Evolutionary conservation across 495 filamentous ascomycete species (phyloP), one percentile per base, ranked within the genome.

Genomic region (Penicillium odoratum): DNA sequence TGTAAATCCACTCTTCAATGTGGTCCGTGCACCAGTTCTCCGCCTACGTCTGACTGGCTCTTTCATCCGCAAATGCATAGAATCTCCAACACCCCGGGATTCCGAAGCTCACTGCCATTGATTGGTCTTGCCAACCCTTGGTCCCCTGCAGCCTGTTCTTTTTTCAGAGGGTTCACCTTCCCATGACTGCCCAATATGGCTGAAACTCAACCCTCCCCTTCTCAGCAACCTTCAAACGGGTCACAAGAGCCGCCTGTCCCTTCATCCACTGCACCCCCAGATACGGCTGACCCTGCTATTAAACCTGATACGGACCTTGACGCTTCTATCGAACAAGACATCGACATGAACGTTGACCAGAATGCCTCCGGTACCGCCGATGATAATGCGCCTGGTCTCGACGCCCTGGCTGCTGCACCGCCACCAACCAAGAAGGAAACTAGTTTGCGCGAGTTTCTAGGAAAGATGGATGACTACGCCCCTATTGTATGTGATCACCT

Each of bases 381-480:
- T 42, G 46, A 68, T 33, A 36, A 60, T 25, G 66, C 63, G 11
- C 53, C 63, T 8, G 64, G 55, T 5, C 60, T 69, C 15, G 75
- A 77, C 42, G 63, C 66, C 15, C 47, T 74, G 15, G 71, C 66
- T 25, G 63, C 73, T 21, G 64, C 69, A 25, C 64, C 80, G n/a
- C 70, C 81, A 60, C 83, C 90, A 0, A 88, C 85, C 26, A 89
- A 90, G 66, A 98, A 98, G 70, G 94, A 98, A 72, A 88, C 87
- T 1, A 92, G 86, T 16, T 77, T 98, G 55, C 89, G 90, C 59
- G 92, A 97, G 67, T 97, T 98, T 66, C 71, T 98, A 9, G 78
- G 81, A 38, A 96, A 93, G 80, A 98, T 98, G 93, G 94, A 98
- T 67, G 94, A 98, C 61, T 97, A 97, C 75, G 92, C 94, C 46